A percentile compares a stretch with the other conserved stretches of the same genome.
Evolutionary conservation across 2,329 filamentous ascomycete genomes (phyloP).

Genomic region (Botrytis squamosa): DNA sequence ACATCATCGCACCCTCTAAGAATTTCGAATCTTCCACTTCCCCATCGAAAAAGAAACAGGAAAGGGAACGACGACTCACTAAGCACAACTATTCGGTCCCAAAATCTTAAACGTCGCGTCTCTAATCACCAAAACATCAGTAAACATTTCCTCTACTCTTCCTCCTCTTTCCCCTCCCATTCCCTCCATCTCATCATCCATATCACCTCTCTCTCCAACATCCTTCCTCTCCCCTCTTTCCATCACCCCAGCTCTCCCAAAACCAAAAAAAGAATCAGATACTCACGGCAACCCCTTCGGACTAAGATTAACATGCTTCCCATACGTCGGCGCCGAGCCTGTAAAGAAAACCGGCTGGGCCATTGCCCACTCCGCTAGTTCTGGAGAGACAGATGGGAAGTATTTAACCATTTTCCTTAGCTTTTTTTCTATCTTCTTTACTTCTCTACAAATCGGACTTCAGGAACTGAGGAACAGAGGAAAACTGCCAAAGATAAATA

Average conservation of each 20-base stretch:
- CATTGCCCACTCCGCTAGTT: conserved; percentile 62
- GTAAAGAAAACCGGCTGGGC: conserved; percentile 74
- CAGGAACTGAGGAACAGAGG: too few species aligned
- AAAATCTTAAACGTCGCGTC: not conserved
- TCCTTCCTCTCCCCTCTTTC: not conserved
- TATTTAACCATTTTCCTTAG: conserved; percentile 10
- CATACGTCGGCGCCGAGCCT: conserved; percentile 66
- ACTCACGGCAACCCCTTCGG: conserved; percentile 65
- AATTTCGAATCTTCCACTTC: not conserved
- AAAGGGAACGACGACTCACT: not conserved
- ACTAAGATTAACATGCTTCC: conserved; percentile 70
- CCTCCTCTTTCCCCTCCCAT: too few species aligned
- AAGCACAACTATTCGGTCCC: conserved; percentile 10
- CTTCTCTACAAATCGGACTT: too few species aligned
- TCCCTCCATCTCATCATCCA: too few species aligned
- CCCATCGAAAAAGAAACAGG: not conserved
- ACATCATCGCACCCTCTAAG: not conserved
- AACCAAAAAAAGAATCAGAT: not conserved
- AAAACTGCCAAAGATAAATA: not conserved
- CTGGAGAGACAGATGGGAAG: conserved; percentile 52
- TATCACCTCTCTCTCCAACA: not conserved
- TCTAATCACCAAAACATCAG: not conserved
- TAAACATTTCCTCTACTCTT: too few species aligned
- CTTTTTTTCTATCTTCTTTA: not conserved
- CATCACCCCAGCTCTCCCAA: not conserved